These are phyloP conservation scores for Pseudonectria buxi DNA, from an alignment of 2,329 filamentous ascomycete genomes.

Conservation along the genomic window DNA sequence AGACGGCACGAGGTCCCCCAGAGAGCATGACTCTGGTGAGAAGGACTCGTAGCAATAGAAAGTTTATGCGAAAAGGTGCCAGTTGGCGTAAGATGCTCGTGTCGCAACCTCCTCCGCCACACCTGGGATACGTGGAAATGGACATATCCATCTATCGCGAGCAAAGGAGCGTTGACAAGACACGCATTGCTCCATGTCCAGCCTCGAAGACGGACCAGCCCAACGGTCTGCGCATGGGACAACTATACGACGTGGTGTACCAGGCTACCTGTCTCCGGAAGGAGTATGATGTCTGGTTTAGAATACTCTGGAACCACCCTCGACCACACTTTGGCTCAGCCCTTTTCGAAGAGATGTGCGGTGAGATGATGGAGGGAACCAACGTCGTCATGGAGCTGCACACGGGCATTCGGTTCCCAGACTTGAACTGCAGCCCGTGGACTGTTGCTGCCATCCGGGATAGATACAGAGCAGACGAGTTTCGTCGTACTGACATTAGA, in stretches of 20 bases:
- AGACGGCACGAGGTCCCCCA: not conserved
- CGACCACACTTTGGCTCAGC: constrained; percentile 1
- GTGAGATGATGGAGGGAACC: constrained; percentile 3
- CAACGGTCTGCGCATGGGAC: constrained; percentile 12
- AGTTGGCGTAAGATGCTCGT: constrained; percentile 20
- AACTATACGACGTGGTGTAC: constrained; percentile 12
- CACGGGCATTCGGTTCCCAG: not conserved
- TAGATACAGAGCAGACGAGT: constrained; percentile 3
- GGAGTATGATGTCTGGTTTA: constrained; percentile 6
- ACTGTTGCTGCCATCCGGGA: constrained; percentile 4
- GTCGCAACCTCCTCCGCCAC: constrained; percentile 16
- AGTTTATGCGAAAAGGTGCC: constrained; percentile 9
- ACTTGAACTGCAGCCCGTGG: constrained; percentile 8
- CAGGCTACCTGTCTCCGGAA: constrained; percentile 3
- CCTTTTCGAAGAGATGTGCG: constrained; percentile 2
- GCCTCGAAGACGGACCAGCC: too few relatives aligned
- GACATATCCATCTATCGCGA: not conserved
- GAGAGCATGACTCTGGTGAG: constrained; percentile 4
- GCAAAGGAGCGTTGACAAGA: not conserved
- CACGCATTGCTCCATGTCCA: constrained; percentile 8
- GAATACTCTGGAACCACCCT: constrained; percentile 5
- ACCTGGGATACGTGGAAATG: constrained; percentile 10
- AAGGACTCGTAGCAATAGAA: constrained; percentile 6
- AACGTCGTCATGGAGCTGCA: constrained; percentile 11
- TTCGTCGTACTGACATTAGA: not conserved